Evolutionary conservation across 208 protist species (phyloP), one percentile per base, ranked within the genome.

Genomic region (Porcisia hertigi): DNA sequence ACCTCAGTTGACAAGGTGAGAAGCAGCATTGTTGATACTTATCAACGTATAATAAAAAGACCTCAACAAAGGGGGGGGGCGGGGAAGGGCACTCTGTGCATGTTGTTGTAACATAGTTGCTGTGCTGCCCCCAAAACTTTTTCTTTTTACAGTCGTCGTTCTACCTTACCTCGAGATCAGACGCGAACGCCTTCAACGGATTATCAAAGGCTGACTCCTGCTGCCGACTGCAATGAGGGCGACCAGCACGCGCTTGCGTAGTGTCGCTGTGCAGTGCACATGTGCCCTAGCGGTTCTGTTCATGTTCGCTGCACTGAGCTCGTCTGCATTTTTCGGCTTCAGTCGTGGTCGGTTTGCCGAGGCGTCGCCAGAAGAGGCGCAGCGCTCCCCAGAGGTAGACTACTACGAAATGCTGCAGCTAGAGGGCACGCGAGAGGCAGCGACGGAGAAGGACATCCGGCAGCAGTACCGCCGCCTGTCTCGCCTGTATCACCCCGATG

Each of bases 361-460:
- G 6, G 59, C 77, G 34, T 59, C 71, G 14, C 52, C 64, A 20
- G 25, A 49, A 63, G 39, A 49, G 45, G 57, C 57, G 25, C 25
- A 67, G 9, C 73, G 55, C 23, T 14, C 36, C 43, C 81, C 84
- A 8, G 86, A 91, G 65, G 79, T 94, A 59, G 92, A 97, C 72
- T 94, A 94, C 79, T 97, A 97, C 76, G 84, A 73, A 23, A 72
- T 93, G 23, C 87, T 97, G 43, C 80, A 83, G 53, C 81, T 97
- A 20, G 81, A 73, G 23, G 79, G 76, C 23, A 85, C 81, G 60
- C 81, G 87, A 16, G 88, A 94, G 69, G 73, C 88, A 2, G 88
- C 89, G 34, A 94, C 91, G 20, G 92, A 94, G 63, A 72, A 73
- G 53, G 91, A 98, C n/a, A 94, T 98, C 74, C 92, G 91, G n/a